phyloP scores from a whole-genome alignment of 805 yeast genomes.

The Blastobotrys robertii region DNA sequence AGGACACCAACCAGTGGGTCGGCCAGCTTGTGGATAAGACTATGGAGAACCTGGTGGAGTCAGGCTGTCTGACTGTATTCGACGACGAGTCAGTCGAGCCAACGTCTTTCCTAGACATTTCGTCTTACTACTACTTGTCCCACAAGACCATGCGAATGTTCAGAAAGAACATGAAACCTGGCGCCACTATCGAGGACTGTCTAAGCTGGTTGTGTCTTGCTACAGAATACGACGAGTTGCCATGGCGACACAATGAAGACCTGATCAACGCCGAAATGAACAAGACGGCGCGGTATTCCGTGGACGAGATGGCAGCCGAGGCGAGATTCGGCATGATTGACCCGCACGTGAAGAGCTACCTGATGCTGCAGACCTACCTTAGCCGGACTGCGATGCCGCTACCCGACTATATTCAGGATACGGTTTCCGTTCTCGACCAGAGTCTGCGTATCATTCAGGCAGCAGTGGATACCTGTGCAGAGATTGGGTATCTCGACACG shows the following conservation, averaged over 20 bases:
- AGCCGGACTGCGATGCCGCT: slow-evolving; percentile 72
- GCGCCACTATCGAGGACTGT: slow-evolving; percentile 49
- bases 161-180: slow-evolving; percentile 39
- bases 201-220: slow-evolving; percentile 54
- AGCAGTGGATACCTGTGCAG: slow-evolving; percentile 80
- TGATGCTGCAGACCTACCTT: slow-evolving; percentile 66
- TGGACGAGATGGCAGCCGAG: slow-evolving; percentile 19
- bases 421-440: slow-evolving; percentile 87
- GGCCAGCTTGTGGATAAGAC: slow-evolving; percentile 52
- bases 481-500: slow-evolving; percentile 58
- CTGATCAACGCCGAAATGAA: slow-evolving; percentile 78
- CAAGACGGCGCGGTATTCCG: slow-evolving; percentile 49
- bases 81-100: slow-evolving; percentile 35
- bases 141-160: slow-evolving; percentile 77
- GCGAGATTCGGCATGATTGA: slow-evolving; percentile 57
- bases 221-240: slow-evolving; percentile 75
- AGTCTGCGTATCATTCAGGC: slow-evolving; percentile 91
- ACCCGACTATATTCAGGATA: slow-evolving; percentile 91
- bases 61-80: slow-evolving; percentile 49
- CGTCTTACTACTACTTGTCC: slow-evolving; percentile 88
- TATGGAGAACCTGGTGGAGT: slow-evolving; percentile 54
- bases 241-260: slow-evolving; percentile 89
- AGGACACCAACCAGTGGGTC: slow-evolving; percentile 42
- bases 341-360: slow-evolving; percentile 71
- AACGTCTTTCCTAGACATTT: slow-evolving; percentile 74